These are phyloP conservation scores for Aspergillus indologenus DNA, from an alignment of 495 filamentous ascomycete genomes.

Conservation along the genomic window DNA sequence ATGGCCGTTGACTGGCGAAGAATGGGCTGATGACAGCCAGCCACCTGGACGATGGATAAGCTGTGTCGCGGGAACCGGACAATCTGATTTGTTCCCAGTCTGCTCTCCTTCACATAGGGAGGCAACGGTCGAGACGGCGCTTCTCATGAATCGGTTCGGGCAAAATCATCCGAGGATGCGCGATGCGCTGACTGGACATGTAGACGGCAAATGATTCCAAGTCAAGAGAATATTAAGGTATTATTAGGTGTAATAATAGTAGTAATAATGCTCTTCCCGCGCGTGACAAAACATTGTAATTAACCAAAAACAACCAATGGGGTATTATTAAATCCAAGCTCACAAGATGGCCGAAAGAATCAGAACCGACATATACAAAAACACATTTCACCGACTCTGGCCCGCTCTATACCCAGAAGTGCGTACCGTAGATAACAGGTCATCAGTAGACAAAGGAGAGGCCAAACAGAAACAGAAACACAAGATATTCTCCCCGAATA, in stretches of 20 bases:
- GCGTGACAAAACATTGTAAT: conserved; percentile 2
- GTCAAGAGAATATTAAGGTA: not conserved
- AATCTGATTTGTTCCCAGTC: not conserved
- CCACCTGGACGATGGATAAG: conserved; percentile 19
- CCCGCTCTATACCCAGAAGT: conserved; percentile 12
- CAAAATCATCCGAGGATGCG: not conserved
- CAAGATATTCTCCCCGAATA: conserved; percentile 12
- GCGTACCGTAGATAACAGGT: conserved; percentile 9
- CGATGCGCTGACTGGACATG: not conserved
- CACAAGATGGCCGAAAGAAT: conserved; percentile 4
- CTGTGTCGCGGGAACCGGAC: not conserved
- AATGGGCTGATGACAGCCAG: conserved; percentile 22
- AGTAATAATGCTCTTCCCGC: not conserved
- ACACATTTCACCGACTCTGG: conserved; percentile 6
- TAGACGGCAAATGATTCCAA: not conserved
- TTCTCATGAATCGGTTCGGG: not conserved
- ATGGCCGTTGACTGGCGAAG: conserved; percentile 15
- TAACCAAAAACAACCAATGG: conserved; percentile 17
- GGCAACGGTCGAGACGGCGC: conserved; percentile 2
- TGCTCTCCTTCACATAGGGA: not conserved
- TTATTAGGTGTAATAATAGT: conserved; percentile 3
- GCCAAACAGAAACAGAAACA: not conserved
- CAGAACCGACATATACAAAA: conserved; percentile 16
- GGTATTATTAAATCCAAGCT: conserved; percentile 30
- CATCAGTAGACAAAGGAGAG: conserved; percentile 4